These are phyloP conservation scores for Nicotiana attenuata DNA, from an alignment of 257 asterid species.

Conservation along the genomic window DNA sequence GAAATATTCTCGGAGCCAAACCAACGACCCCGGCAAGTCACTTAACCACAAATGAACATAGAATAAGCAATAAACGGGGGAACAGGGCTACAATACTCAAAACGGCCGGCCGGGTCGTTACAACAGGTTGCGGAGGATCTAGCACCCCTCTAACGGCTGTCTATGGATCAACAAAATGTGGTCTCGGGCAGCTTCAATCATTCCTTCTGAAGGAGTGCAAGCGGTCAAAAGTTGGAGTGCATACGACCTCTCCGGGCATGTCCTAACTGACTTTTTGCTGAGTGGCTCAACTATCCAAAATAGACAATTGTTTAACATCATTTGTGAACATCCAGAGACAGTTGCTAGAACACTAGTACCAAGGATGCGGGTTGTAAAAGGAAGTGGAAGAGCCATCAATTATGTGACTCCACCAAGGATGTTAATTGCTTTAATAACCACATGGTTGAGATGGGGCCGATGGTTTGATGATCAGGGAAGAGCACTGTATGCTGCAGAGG, in stretches of 20 bases:
- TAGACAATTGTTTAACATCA: slow-evolving; percentile 93
- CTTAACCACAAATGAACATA: too few species aligned
- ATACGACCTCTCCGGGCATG: slow-evolving; percentile 99
- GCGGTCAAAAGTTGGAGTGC: slow-evolving; percentile 79
- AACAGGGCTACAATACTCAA: too few species aligned
- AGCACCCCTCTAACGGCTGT: slow-evolving; percentile 97
- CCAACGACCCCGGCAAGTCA: too few species aligned
- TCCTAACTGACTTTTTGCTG: slow-evolving; percentile 74
- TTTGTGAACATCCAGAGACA: slow-evolving; percentile 97
- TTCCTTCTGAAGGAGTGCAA: slow-evolving; percentile 82
- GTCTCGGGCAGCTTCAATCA: slow-evolving; percentile 93
- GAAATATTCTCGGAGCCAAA: too few species aligned
- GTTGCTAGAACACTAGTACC: slow-evolving; percentile 96
- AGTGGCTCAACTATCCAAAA: slow-evolving; percentile 88
- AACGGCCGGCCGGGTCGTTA: too few species aligned
- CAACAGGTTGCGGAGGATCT: slow-evolving; percentile 88
- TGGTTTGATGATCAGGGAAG: slow-evolving; percentile 99
- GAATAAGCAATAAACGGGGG: too few species aligned
- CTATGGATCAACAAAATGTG: slow-evolving; percentile 95
- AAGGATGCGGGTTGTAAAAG: slow-evolving; percentile 94
- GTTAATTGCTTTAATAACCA: slow-evolving; percentile 83
- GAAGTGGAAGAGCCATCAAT: slow-evolving; percentile 88
- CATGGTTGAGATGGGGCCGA: slow-evolving; percentile 92
- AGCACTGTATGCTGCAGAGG: slow-evolving; percentile 93
- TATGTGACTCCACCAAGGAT: slow-evolving; percentile 96